Evolutionary conservation across 306 rosid genomes (phyloP).

Genomic region (Potentilla sterilis): DNA sequence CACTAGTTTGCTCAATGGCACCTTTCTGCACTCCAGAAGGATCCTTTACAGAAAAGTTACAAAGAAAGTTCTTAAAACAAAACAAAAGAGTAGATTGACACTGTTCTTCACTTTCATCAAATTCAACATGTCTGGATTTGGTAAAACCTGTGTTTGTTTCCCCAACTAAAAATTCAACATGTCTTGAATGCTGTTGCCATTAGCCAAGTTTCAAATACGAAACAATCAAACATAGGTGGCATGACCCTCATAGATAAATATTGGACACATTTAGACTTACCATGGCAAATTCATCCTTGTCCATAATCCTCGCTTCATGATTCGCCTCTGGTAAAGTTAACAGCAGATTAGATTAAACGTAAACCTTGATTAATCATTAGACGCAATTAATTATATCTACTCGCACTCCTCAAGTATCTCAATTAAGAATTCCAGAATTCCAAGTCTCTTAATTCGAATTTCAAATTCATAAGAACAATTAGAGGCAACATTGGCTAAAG

Average conservation of each 20-base stretch:
- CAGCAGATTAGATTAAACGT: background rate
- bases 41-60: constrained; percentile 35
- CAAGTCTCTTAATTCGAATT: background rate
- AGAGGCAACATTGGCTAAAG: background rate
- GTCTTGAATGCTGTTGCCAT: too few relatives aligned
- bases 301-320: constrained; percentile 30
- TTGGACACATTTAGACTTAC: constrained; percentile 42
- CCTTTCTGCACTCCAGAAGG: constrained; percentile 38
- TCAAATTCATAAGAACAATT: background rate
- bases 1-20: constrained; percentile 31
- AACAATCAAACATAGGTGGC: background rate
- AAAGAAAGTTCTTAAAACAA: constrained; percentile 13
- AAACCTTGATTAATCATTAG: background rate
- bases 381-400: too few relatives aligned
- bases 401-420: background rate
- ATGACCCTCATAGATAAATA: background rate
- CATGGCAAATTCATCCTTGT: constrained; percentile 36
- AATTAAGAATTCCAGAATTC: background rate
- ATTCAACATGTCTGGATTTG: background rate
- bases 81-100: background rate
- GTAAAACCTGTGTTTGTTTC: too few relatives aligned
- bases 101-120: background rate
- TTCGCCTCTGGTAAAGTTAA: constrained; percentile 42
- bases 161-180: too few relatives aligned
- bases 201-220: background rate